phyloP scores from a whole-genome alignment of 2,329 filamentous ascomycete genomes.

The Cadophora malorum region DNA sequence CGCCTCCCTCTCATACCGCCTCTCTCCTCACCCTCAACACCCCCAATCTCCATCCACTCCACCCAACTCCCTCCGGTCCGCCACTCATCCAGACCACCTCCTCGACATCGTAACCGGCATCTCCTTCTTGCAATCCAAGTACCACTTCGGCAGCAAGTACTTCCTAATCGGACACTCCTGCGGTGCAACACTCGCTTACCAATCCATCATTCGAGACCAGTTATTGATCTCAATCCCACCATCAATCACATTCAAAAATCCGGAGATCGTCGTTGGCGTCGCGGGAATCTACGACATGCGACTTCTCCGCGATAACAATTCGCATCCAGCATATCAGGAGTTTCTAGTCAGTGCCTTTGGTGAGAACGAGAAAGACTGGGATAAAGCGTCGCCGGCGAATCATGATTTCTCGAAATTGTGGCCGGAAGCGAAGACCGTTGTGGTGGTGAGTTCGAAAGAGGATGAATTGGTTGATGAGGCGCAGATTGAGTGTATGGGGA shows the following conservation, averaged over 20 bases:
- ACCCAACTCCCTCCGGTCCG: constrained; percentile 47
- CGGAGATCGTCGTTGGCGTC: constrained; percentile 62
- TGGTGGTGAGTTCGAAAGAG: constrained; percentile 47
- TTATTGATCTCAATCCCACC: neutral
- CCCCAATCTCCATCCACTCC: constrained; percentile 46
- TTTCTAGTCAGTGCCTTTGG: constrained; percentile 52
- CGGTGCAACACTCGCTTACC: constrained; percentile 68
- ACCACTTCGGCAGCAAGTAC: constrained; percentile 54
- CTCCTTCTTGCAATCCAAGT: constrained; percentile 54
- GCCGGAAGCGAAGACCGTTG: constrained; percentile 24
- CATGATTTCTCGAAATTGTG: constrained; percentile 22
- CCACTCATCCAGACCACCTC: constrained; percentile 66
- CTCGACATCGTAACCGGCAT: constrained; percentile 61
- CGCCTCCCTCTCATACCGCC: constrained; percentile 69
- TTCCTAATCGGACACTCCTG: constrained; percentile 68
- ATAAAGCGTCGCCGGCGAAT: constrained; percentile 45
- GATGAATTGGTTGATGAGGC: constrained; percentile 48
- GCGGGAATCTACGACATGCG: constrained; percentile 71
- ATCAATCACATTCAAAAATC: constrained; percentile 41
- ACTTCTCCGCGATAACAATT: constrained; percentile 32
- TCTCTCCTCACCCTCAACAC: constrained; percentile 60
- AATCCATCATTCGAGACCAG: constrained; percentile 48
- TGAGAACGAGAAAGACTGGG: constrained; percentile 56
- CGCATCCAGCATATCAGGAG: constrained; percentile 33
- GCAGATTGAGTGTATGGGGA: constrained; percentile 39